Percentiles rank a stretch among this genome's conserved stretches.
Conservation (phyloP, 768 basidiomycete genomes). For the Mrakia blollopis region DNA sequence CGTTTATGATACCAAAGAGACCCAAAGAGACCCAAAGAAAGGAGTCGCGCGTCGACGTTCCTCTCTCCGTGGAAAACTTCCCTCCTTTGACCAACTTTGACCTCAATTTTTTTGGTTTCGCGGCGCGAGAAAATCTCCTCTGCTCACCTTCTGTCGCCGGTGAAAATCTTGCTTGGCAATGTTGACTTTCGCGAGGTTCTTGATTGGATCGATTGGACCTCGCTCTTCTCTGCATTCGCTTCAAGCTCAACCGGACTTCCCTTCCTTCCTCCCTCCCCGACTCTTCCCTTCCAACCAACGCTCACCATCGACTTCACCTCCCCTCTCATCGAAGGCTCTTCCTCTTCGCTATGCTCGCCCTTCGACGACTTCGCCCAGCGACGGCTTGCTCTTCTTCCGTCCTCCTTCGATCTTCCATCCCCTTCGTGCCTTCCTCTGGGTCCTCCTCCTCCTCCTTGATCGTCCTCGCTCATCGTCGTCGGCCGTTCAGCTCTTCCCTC, state of each 20-base stretch:
- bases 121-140: too few relatives aligned
- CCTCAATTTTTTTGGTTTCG: too few relatives aligned
- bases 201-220: too few relatives aligned
- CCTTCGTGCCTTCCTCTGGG: not conserved
- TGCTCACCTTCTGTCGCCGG: too few relatives aligned
- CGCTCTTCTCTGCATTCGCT: not conserved
- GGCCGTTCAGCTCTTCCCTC: constrained; percentile 10
- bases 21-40: too few relatives aligned
- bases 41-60: too few relatives aligned
- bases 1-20: too few relatives aligned
- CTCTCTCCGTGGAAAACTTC: too few relatives aligned
- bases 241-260: not conserved
- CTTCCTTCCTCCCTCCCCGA: not conserved
- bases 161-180: too few relatives aligned
- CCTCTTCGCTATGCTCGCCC: not conserved
- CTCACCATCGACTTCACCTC: not conserved
- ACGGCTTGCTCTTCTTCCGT: not conserved
- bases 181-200: too few relatives aligned
- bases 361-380: not conserved
- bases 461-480: not conserved
- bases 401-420: not conserved
- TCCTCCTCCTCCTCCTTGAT: not conserved
- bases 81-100: too few relatives aligned
- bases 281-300: not conserved
- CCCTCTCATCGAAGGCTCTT: not conserved